A percentile compares a stretch with the other conserved stretches of the same genome.
Evolutionary conservation across 257 asterid genomes (phyloP).

Genomic region (Ilex asprella): DNA sequence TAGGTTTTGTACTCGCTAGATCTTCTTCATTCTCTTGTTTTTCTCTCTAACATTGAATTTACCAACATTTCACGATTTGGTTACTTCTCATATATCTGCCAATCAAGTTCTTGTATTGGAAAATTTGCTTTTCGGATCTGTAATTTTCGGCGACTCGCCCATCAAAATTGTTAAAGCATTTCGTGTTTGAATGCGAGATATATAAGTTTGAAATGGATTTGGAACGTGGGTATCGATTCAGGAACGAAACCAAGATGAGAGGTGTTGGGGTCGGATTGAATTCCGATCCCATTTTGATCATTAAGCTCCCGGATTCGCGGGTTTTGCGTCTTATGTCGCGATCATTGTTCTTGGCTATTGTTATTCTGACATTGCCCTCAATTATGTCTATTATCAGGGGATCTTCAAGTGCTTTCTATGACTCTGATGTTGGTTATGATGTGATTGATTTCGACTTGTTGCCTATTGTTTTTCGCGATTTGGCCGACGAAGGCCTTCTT

Average conservation of each 20-base stretch:
- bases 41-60: slow-evolving; percentile 16
- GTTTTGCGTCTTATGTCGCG: slow-evolving; percentile 48
- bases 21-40: slow-evolving; percentile 13
- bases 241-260: slow-evolving; percentile 3
- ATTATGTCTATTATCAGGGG: slow-evolving; percentile 32
- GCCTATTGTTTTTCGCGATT: slow-evolving; percentile 49
- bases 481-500: slow-evolving; percentile 64
- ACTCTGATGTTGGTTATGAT: slow-evolving; percentile 7
- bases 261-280: slow-evolving; percentile 27
- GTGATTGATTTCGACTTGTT: slow-evolving; percentile 20
- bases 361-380: slow-evolving; percentile 33
- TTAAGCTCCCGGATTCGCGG: slow-evolving; percentile 55
- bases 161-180: background rate
- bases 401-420: slow-evolving; percentile 12
- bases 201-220: slow-evolving; percentile 25
- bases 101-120: too few relatives aligned
- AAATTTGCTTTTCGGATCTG: background rate
- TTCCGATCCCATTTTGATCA: slow-evolving; percentile 32
- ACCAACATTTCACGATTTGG: background rate
- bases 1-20: slow-evolving; percentile 76
- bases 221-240: slow-evolving; percentile 20
- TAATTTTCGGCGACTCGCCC: too few relatives aligned
- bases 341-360: slow-evolving; percentile 49
- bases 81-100: background rate
- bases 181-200: background rate